phyloP scores from a whole-genome alignment of 2,329 filamentous ascomycete genomes.

The Ascomycota sp. region DNA sequence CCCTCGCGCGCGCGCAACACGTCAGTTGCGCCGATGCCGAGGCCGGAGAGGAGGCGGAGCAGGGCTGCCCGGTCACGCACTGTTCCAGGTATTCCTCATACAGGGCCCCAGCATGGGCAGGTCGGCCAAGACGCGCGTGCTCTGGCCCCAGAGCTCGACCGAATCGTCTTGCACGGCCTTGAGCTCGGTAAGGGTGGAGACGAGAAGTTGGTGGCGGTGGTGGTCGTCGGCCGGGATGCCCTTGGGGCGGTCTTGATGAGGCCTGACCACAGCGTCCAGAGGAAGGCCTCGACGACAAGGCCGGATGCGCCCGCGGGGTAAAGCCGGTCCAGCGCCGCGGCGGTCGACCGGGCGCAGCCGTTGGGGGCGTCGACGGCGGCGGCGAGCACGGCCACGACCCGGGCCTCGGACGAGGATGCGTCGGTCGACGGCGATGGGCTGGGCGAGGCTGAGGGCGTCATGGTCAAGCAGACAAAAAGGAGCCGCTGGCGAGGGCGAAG shows the following conservation, averaged over 20 bases:
- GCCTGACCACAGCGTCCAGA: constrained; percentile 11
- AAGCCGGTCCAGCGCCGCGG: constrained; percentile 8
- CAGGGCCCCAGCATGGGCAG: constrained; percentile 11
- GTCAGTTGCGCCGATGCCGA: neutral
- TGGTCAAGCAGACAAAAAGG: too few species aligned
- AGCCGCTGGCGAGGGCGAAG: too few species aligned
- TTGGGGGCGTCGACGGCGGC: constrained; percentile 6
- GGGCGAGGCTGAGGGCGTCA: too few species aligned
- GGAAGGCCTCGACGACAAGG: constrained; percentile 7
- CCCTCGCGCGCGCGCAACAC: too few species aligned
- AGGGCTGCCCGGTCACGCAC: constrained; percentile 5
- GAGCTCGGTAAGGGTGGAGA: constrained; percentile 6
- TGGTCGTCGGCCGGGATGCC: constrained; percentile 9
- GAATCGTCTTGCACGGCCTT: constrained; percentile 5
- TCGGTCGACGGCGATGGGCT: too few species aligned
- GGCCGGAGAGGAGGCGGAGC: too few species aligned
- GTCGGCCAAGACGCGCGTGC: constrained; percentile 9
- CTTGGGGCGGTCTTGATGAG: constrained; percentile 7
- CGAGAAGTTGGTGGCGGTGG: constrained; percentile 8
- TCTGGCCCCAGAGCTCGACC: constrained; percentile 10
- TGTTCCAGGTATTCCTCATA: constrained; percentile 11
- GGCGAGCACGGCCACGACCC: constrained; percentile 7
- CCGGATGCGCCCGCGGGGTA: constrained; percentile 3
- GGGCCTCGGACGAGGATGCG: constrained; percentile 3
- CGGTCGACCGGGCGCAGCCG: constrained; percentile 4